Evolutionary conservation across 352 stramenopile genomes (phyloP), one percentile per base, ranked within the genome.

Genomic region (Globisporangium sylvaticum): DNA sequence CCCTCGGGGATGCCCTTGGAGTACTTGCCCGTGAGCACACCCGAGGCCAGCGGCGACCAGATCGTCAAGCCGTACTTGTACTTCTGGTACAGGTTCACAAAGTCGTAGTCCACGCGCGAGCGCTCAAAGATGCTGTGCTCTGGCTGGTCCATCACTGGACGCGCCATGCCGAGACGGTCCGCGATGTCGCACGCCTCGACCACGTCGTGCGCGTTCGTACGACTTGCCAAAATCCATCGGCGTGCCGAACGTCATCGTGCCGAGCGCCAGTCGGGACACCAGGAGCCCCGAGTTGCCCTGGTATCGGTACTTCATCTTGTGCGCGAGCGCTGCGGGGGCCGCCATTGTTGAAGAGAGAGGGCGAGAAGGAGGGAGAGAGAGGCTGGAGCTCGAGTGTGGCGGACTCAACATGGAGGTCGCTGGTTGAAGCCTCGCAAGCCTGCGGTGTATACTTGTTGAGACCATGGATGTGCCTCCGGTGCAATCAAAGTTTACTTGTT

Each of bases 11-110:
- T 87, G 0, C 80, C 81, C n/a, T 83, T 81, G 70, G 75, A 89
- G 84, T 94, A 93, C 66, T 94, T 94, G 55, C 83, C 84, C 32
- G 86, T 92, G 2, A 95, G 67, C 7, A 94, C 62, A 27, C 86
- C 87, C 12, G 75, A 87, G 6, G 80, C 79, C 4, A 95, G 68
- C 15, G 85, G 81, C 50, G 78, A 91, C 80, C 80, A 95, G 27
- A 75, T 90, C 4, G 83, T 94, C 37, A 88, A 72, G 7, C 84
- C 87, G 64, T 84, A 65, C 37, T 81, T 83, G 65, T 87, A 87
- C 31, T 71, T 72, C 42, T 76, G 66, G 71, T 84, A 88, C 37
- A 88, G 69, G 31, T 72, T 70, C 44, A 68, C 58, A 46, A 80
- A 88, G 66, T 88, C 79, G 32, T 69, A 77, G 57, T 88, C 79